These are phyloP conservation scores for Trichophyton verrucosum DNA, from an alignment of 2,329 filamentous ascomycete species.

Conservation along the genomic window DNA sequence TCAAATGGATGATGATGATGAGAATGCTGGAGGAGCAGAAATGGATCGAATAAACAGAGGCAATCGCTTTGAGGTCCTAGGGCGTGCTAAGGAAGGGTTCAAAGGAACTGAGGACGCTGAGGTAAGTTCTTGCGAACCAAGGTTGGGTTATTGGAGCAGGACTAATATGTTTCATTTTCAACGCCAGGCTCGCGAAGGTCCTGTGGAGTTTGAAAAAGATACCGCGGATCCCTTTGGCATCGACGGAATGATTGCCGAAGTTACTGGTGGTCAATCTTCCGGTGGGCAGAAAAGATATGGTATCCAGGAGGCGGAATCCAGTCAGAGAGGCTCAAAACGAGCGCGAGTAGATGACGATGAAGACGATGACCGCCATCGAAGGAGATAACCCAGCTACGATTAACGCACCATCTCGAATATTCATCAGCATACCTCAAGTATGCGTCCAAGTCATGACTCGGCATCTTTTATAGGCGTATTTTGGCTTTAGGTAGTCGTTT, in stretches of 20 bases:
- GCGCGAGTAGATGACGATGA: constrained; percentile 57
- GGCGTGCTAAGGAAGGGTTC: constrained; percentile 72
- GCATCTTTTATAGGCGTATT: neutral
- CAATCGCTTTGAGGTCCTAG: constrained; percentile 77
- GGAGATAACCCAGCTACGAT: constrained; percentile 4
- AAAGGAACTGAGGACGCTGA: constrained; percentile 71
- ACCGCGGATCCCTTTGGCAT: constrained; percentile 80
- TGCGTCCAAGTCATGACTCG: neutral
- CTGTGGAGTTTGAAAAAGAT: constrained; percentile 94
- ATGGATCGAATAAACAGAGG: constrained; percentile 80
- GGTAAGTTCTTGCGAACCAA: constrained; percentile 34
- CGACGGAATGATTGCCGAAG: constrained; percentile 82
- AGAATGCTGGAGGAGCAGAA: constrained; percentile 65
- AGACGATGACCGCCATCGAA: constrained; percentile 9
- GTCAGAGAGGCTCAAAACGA: constrained; percentile 47
- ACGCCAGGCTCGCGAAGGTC: constrained; percentile 62
- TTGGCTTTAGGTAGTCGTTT: neutral
- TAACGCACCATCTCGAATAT: neutral
- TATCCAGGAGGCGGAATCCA: constrained; percentile 28
- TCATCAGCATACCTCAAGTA: neutral
- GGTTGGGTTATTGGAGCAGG: neutral
- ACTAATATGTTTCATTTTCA: constrained; percentile 10
- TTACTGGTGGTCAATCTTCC: constrained; percentile 38
- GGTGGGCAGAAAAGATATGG: constrained; percentile 37
- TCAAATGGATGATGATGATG: constrained; percentile 58